phyloP scores from a whole-genome alignment of 2,329 filamentous ascomycete genomes.

The Alternaria incomplexa region DNA sequence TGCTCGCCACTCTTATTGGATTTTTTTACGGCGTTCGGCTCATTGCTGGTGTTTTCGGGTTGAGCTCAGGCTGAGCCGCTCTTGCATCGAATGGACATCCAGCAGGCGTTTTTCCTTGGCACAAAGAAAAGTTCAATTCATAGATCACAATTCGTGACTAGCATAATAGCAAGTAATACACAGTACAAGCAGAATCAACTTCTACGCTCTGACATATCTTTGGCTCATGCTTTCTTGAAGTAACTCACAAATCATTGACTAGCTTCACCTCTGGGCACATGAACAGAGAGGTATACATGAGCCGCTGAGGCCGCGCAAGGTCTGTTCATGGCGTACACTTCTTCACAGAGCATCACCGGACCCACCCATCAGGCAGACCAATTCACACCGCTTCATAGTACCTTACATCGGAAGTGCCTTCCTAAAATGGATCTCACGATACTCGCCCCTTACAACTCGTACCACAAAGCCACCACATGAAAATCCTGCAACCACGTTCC shows the following conservation, averaged over 20 bases:
- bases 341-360: neutral
- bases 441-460: neutral
- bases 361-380: neutral
- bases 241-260: neutral
- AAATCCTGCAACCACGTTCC: neutral
- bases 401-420: neutral
- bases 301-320: neutral
- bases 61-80: constrained; percentile 19
- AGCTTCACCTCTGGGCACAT: neutral
- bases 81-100: constrained; percentile 13
- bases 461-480: neutral
- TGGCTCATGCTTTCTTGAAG: neutral
- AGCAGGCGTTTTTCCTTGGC: constrained; percentile 2
- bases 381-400: neutral
- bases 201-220: neutral
- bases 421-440: neutral
- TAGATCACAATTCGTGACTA: neutral
- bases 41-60: constrained; percentile 14
- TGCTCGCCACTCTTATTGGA: constrained; percentile 9
- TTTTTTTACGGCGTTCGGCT: constrained; percentile 4
- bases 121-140: constrained; percentile 1
- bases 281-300: neutral
- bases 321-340: neutral
- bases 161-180: constrained; percentile 3
- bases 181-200: constrained; percentile 7